Percentiles rank a stretch among this genome's conserved stretches.
Conservation (phyloP, 371 early-diverging fungal genomes). For the Dichotomocladium elegans region DNA sequence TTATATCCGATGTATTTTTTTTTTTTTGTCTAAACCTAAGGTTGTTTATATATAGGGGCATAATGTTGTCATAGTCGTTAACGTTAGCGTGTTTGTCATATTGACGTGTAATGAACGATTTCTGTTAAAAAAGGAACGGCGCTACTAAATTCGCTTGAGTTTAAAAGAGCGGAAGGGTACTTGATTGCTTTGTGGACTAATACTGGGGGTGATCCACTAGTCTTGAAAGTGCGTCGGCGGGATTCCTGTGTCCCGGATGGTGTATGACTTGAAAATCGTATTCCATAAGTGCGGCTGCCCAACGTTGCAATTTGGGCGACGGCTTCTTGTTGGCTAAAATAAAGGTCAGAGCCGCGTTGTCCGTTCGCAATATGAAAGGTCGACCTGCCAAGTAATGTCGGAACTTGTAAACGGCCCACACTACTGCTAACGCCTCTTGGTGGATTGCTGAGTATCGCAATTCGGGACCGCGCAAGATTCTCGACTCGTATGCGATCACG, state of each 20-base stretch:
- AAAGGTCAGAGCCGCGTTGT: constrained; percentile 2
- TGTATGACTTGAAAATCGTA: constrained; percentile 6
- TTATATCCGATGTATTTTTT: too few species aligned
- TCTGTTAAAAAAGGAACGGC: not conserved
- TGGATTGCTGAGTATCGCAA: constrained; percentile 11
- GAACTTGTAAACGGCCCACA: constrained; percentile 27
- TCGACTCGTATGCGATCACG: constrained; percentile 8
- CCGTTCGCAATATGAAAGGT: constrained; percentile 7
- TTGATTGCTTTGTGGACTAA: too few species aligned
- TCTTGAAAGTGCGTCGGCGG: constrained; percentile 9
- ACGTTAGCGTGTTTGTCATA: not conserved
- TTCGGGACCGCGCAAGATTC: constrained; percentile 4
- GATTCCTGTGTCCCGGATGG: constrained; percentile 3
- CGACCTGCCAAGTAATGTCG: constrained; percentile 23
- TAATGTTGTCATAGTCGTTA: not conserved
- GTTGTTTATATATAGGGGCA: not conserved
- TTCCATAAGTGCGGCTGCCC: constrained; percentile 9
- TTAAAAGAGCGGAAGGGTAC: not conserved
- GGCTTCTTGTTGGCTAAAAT: constrained; percentile 4
- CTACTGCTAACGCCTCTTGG: constrained; percentile 29
- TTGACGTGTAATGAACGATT: not conserved
- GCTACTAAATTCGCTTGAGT: not conserved
- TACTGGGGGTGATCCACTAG: too few species aligned
- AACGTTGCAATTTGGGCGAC: constrained; percentile 3
- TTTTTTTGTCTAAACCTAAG: not conserved